Conservation (phyloP, 495 filamentous ascomycete genomes). For the Penicillium subrubescens region DNA sequence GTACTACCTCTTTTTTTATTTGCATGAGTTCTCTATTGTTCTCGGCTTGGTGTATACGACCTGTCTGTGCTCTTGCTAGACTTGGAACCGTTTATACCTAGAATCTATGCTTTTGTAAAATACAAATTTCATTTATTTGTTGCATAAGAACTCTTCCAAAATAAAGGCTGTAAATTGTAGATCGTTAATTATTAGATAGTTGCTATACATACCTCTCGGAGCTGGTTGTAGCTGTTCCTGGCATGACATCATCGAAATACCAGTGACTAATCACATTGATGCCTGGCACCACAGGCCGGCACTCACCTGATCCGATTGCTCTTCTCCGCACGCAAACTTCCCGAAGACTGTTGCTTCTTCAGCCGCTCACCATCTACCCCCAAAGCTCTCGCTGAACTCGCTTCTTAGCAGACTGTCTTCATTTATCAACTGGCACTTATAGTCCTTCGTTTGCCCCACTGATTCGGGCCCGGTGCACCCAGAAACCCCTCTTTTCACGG, state of each 20-base stretch:
- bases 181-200: neutral
- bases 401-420: slow-evolving; percentile 5
- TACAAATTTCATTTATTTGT: slow-evolving; percentile 29
- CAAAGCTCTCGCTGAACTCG: slow-evolving; percentile 9
- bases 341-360: slow-evolving; percentile 13
- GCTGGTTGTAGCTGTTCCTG: neutral
- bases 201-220: neutral
- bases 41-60: slow-evolving; percentile 28
- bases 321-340: slow-evolving; percentile 40
- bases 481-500: slow-evolving; percentile 16
- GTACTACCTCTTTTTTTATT: slow-evolving; percentile 27
- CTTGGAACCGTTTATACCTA: slow-evolving; percentile 29
- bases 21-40: slow-evolving; percentile 39
- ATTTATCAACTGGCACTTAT: slow-evolving; percentile 16
- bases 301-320: slow-evolving; percentile 36
- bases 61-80: slow-evolving; percentile 33
- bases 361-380: slow-evolving; percentile 1
- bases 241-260: neutral
- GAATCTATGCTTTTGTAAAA: slow-evolving; percentile 32
- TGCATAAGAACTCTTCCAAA: neutral
- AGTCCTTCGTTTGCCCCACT: slow-evolving; percentile 2
- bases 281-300: slow-evolving; percentile 25
- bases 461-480: slow-evolving; percentile 10
- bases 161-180: neutral
- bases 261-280: slow-evolving; percentile 26